phyloP scores from a whole-genome alignment of 495 filamentous ascomycete species.

The Thermothielavioides terrestris region DNA sequence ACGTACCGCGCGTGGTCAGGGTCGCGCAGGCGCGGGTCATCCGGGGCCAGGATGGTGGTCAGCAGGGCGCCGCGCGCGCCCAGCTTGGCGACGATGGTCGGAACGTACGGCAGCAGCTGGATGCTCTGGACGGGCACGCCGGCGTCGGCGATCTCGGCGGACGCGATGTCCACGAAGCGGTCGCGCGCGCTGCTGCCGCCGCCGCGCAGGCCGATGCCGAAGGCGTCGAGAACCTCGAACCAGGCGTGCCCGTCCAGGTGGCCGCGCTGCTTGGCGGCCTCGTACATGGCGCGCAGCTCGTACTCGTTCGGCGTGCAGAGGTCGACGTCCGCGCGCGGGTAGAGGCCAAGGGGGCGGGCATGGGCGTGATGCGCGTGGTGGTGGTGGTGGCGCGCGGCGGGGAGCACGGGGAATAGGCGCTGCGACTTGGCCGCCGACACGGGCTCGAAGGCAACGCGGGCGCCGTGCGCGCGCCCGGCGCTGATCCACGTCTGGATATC shows the following conservation, averaged over 20 bases:
- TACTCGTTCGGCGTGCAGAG: conserved; percentile 74
- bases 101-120: conserved; percentile 79
- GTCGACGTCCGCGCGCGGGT: conserved; percentile 55
- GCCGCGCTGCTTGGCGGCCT: conserved; percentile 49
- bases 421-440: conserved; percentile 72
- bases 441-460: conserved; percentile 78
- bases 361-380: conserved; percentile 9
- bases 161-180: conserved; percentile 54
- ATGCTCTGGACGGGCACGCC: conserved; percentile 77
- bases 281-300: conserved; percentile 72
- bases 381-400: conserved; percentile 9
- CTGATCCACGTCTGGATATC: conserved; percentile 55
- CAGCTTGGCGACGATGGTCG: conserved; percentile 75
- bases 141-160: conserved; percentile 54
- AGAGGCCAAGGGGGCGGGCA: conserved; percentile 33
- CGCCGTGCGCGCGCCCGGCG: conserved; percentile 43
- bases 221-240: conserved; percentile 69
- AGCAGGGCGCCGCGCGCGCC: conserved; percentile 72
- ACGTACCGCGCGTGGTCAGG: conserved; percentile 58
- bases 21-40: conserved; percentile 54
- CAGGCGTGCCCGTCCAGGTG: conserved; percentile 62
- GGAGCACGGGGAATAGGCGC: conserved; percentile 50
- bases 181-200: too few relatives aligned
- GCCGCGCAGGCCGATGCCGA: conserved; percentile 53
- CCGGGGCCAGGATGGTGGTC: conserved; percentile 55